These are phyloP conservation scores for Penicillium sp. DNA, from an alignment of 2,329 filamentous ascomycete species.

Conservation along the genomic window DNA sequence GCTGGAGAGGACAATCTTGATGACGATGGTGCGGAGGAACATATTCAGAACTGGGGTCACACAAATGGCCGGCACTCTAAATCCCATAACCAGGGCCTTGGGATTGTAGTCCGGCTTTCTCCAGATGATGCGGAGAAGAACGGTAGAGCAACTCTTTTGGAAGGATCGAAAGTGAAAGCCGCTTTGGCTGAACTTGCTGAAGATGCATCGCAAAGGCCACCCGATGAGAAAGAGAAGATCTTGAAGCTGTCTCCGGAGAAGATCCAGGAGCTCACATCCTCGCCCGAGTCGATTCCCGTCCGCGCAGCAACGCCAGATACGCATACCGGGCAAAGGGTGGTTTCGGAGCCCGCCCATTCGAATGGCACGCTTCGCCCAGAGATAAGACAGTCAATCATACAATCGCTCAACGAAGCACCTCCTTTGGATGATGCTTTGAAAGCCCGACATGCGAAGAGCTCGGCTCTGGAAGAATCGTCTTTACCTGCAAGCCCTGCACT, in stretches of 20 bases:
- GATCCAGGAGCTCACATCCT: constrained; percentile 57
- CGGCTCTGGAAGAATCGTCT: constrained; percentile 27
- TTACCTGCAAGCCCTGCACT: constrained; percentile 23
- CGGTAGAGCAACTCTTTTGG: constrained; percentile 31
- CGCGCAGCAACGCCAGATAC: constrained; percentile 38
- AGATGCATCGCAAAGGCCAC: constrained; percentile 24
- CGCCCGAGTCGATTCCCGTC: constrained; percentile 56
- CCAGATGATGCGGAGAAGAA: constrained; percentile 10
- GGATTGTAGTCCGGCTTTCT: constrained; percentile 21
- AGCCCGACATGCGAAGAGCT: constrained; percentile 28
- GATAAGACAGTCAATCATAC: constrained; percentile 15
- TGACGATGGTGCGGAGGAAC: background rate
- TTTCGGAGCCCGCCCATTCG: constrained; percentile 23
- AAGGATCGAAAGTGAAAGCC: constrained; percentile 27
- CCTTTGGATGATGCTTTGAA: constrained; percentile 19
- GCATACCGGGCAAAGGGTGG: constrained; percentile 23
- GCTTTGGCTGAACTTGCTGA: constrained; percentile 26
- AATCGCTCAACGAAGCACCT: constrained; percentile 33
- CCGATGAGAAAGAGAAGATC: constrained; percentile 40
- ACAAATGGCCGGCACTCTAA: background rate
- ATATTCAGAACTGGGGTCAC: constrained; percentile 2
- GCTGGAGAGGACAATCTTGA: background rate
- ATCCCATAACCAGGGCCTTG: constrained; percentile 20
- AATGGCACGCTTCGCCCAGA: constrained; percentile 9
- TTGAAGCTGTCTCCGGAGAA: constrained; percentile 57